Evolutionary conservation across 352 stramenopile species (phyloP).

Genomic region (Vaucheria bursata): DNA sequence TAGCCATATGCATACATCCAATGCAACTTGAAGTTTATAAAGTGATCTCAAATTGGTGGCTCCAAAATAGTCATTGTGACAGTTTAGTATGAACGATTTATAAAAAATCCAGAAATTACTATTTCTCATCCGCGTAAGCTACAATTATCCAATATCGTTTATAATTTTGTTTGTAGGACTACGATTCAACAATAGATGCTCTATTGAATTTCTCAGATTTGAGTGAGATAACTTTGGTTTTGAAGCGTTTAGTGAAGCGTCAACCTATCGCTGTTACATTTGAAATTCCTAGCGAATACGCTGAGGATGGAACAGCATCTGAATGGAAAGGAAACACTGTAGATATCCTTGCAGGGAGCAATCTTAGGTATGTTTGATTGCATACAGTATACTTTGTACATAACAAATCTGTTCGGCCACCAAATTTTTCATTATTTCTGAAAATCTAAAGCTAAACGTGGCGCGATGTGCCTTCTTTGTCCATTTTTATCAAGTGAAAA

Average conservation of each 20-base stretch:
- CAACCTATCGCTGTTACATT: conserved; percentile 41
- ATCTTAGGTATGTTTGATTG: conserved; percentile 35
- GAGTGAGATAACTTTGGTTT: conserved; percentile 47
- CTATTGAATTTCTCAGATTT: conserved; percentile 29
- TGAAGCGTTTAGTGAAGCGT: conserved; percentile 53
- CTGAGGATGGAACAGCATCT: conserved; percentile 20
- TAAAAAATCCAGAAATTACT: background rate
- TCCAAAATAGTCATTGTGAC: background rate
- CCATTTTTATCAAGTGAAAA: too few species aligned
- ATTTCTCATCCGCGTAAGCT: too few species aligned
- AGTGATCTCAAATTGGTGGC: background rate
- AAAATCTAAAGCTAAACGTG: background rate
- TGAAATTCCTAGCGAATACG: conserved; percentile 5
- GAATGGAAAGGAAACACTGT: conserved; percentile 4
- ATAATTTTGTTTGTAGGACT: conserved; percentile 27
- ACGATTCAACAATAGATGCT: conserved; percentile 47
- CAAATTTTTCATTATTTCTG: background rate
- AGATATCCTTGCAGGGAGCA: conserved; percentile 50
- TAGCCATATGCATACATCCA: background rate
- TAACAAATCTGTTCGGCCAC: too few species aligned
- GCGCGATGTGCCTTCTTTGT: background rate
- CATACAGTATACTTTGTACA: too few species aligned
- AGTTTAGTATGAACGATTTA: background rate
- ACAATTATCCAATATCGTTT: background rate
- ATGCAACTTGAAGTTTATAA: background rate